These are phyloP conservation scores for Didymella sp. DNA, from an alignment of 2,329 filamentous ascomycete genomes.

Conservation along the genomic window DNA sequence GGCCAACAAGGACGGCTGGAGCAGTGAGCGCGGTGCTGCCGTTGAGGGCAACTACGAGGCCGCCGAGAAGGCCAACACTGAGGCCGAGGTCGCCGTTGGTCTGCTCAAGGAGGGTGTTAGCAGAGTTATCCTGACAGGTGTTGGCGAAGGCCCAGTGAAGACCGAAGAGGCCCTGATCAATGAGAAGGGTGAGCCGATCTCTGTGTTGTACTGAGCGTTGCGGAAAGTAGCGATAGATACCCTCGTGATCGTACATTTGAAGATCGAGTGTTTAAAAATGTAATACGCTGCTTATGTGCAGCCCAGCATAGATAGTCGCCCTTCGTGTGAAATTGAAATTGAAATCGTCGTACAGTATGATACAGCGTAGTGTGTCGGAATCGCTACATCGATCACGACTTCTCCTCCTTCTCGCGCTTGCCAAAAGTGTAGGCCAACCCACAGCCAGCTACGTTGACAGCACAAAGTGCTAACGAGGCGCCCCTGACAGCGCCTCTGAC, in stretches of 20 bases:
- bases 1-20: conserved; percentile 73
- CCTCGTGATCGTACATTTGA: neutral
- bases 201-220: conserved; percentile 15
- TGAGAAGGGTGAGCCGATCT: conserved; percentile 57
- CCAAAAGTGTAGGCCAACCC: conserved; percentile 62
- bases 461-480: conserved; percentile 59
- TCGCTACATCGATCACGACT: conserved; percentile 9
- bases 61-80: conserved; percentile 67
- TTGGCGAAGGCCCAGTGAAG: conserved; percentile 86
- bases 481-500: conserved; percentile 61
- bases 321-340: neutral
- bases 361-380: conserved; percentile 8
- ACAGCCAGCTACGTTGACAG: conserved; percentile 58
- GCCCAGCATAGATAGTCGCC: neutral
- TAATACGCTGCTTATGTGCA: conserved; percentile 1
- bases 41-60: conserved; percentile 60
- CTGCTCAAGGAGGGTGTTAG: conserved; percentile 78
- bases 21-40: conserved; percentile 60
- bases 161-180: conserved; percentile 78
- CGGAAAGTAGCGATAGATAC: conserved; percentile 16
- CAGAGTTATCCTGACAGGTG: conserved; percentile 87
- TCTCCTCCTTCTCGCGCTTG: conserved; percentile 49
- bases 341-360: conserved; percentile 3
- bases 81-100: conserved; percentile 48
- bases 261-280: neutral